Evolutionary conservation across 176 grass and related monocot genomes (phyloP).

Genomic region (Pontederia crassipes): DNA sequence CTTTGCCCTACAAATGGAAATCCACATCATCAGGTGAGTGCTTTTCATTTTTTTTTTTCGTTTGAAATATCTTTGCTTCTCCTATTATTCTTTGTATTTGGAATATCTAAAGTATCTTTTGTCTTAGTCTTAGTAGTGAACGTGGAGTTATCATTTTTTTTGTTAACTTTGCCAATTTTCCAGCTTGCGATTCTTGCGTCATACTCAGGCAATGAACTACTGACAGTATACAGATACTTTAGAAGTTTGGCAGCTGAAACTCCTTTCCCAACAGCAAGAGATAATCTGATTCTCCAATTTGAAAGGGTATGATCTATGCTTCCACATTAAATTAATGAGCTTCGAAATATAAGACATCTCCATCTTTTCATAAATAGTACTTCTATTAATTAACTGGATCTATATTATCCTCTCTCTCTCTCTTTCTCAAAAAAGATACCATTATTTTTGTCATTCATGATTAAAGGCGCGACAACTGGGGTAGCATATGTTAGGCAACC

Average conservation of each 20-base stretch:
- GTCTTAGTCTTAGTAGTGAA: conserved; percentile 1
- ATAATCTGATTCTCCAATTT: conserved; percentile 91
- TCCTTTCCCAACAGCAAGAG: conserved; percentile 76
- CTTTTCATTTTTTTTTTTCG: too few species aligned
- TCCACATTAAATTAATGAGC: neutral
- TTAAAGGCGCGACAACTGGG: too few species aligned
- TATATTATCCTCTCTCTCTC: too few species aligned
- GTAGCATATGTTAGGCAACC: too few species aligned
- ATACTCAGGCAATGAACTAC: conserved; percentile 63
- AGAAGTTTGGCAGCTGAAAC: conserved; percentile 83
- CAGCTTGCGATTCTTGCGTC: conserved; percentile 83
- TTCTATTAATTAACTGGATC: too few species aligned
- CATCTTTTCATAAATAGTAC: too few species aligned
- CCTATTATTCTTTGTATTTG: neutral
- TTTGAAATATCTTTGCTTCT: neutral
- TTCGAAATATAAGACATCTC: neutral
- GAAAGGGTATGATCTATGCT: conserved; percentile 50
- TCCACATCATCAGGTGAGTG: conserved; percentile 82
- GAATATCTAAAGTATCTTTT: neutral
- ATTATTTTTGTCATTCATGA: too few species aligned
- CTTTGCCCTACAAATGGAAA: conserved; percentile 76
- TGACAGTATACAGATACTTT: conserved; percentile 78
- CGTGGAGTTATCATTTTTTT: neutral
- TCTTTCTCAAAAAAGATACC: too few species aligned
- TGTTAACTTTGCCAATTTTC: neutral